Evolutionary conservation across 2,329 filamentous ascomycete species (phyloP).

Genomic region (Cercospora beticola): DNA sequence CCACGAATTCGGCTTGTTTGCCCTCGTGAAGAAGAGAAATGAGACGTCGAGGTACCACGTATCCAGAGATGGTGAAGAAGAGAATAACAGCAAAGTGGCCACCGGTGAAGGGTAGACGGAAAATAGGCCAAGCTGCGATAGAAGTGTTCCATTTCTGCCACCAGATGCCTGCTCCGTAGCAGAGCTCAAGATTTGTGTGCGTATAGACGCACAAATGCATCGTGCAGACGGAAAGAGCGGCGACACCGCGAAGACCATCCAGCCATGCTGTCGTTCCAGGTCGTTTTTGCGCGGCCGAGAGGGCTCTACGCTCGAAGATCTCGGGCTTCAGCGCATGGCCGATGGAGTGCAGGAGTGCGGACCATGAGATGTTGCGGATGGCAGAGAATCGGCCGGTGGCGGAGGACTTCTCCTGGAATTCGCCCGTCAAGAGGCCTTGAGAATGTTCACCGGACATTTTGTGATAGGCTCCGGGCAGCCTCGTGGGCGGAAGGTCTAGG

Average conservation of each 20-base stretch:
- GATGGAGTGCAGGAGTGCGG: not conserved
- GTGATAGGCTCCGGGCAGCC: not conserved
- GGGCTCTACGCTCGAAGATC: conserved; percentile 15
- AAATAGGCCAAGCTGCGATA: conserved; percentile 52
- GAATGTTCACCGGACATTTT: conserved; percentile 9
- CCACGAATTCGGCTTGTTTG: conserved; percentile 42
- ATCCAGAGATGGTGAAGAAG: conserved; percentile 56
- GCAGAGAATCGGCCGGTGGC: conserved; percentile 1
- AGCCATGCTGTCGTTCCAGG: conserved; percentile 53
- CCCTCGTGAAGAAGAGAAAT: conserved; percentile 35
- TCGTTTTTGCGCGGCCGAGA: conserved; percentile 16
- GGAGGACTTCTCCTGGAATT: conserved; percentile 12
- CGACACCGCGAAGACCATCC: conserved; percentile 65
- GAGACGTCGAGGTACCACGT: conserved; percentile 48
- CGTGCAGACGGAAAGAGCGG: conserved; percentile 64
- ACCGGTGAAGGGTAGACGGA: conserved; percentile 61
- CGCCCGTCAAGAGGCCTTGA: conserved; percentile 10
- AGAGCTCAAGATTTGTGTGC: conserved; percentile 51
- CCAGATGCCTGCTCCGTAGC: conserved; percentile 27
- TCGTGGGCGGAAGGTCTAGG: not conserved
- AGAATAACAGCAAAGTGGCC: conserved; percentile 58
- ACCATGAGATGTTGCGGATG: conserved; percentile 9
- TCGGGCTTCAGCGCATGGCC: conserved; percentile 18
- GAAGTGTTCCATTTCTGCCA: conserved; percentile 47
- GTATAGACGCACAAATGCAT: conserved; percentile 60